Evolutionary conservation across 163 green algal genomes (phyloP).

Genomic region (Chloromonas sp.): DNA sequence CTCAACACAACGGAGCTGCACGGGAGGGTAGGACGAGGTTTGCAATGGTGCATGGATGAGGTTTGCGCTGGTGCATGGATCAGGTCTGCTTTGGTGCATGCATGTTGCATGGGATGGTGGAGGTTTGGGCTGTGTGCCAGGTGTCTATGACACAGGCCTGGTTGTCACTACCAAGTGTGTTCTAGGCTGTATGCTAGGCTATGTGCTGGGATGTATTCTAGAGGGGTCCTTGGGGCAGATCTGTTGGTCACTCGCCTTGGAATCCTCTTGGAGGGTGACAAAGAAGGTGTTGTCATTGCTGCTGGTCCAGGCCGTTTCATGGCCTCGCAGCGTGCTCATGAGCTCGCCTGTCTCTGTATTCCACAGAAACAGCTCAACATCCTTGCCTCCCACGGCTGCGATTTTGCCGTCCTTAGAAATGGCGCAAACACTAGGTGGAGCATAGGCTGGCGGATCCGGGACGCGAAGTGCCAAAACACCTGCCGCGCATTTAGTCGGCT

Average conservation of each 20-base stretch:
- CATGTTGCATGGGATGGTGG: too few species aligned
- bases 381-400: slow-evolving; percentile 31
- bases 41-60: too few species aligned
- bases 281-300: slow-evolving; percentile 37
- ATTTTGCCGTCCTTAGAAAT: slow-evolving; percentile 39
- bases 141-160: too few species aligned
- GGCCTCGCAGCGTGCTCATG: slow-evolving; percentile 30
- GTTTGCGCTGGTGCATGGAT: too few species aligned
- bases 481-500: slow-evolving; percentile 3
- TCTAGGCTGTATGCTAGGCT: too few species aligned
- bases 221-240: background rate
- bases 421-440: slow-evolving; percentile 20
- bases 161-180: too few species aligned
- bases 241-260: slow-evolving; percentile 16
- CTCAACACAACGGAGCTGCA: too few species aligned
- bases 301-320: slow-evolving; percentile 33
- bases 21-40: too few species aligned
- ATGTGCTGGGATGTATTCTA: background rate
- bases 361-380: slow-evolving; percentile 43
- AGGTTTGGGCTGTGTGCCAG: too few species aligned
- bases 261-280: slow-evolving; percentile 36
- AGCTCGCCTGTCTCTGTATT: slow-evolving; percentile 29
- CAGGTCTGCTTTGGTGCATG: too few species aligned
- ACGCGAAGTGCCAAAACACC: slow-evolving; percentile 30
- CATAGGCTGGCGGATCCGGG: slow-evolving; percentile 33